Evolutionary conservation across 345 rosid species (phyloP).

Genomic region (Corymbia maculata): DNA sequence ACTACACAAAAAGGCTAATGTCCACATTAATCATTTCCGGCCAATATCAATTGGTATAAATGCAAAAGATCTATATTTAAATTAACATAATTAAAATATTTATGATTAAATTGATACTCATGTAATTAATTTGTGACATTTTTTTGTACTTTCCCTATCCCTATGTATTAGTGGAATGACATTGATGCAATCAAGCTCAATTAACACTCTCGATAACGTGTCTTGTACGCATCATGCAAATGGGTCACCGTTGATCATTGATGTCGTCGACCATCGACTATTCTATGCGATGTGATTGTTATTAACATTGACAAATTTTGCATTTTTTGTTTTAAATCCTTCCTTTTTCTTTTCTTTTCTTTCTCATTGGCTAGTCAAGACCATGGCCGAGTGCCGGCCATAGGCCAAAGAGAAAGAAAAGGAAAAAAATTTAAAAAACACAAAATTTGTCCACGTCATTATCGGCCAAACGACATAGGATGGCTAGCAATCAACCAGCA

Average conservation of each 20-base stretch:
- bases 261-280: rapidly evolving
- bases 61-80: background rate
- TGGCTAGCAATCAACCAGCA: no score
- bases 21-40: rapidly evolving
- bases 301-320: no score
- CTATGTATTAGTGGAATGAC: background rate
- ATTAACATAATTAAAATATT: rapidly evolving
- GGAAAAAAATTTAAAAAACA: no score
- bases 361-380: no score
- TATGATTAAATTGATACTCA: background rate
- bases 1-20: rapidly evolving
- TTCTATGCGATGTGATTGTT: no score
- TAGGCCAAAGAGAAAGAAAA: no score
- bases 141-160: background rate
- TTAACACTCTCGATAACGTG: background rate
- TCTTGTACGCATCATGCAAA: background rate
- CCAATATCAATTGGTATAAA: background rate
- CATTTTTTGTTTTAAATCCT: no score
- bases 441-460: no score
- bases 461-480: no score
- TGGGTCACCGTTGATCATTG: background rate
- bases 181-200: background rate
- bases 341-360: no score
- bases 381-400: no score
- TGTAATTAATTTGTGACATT: background rate